Conservation (phyloP, 768 basidiomycete species). For the Tylopilus felleus region DNA sequence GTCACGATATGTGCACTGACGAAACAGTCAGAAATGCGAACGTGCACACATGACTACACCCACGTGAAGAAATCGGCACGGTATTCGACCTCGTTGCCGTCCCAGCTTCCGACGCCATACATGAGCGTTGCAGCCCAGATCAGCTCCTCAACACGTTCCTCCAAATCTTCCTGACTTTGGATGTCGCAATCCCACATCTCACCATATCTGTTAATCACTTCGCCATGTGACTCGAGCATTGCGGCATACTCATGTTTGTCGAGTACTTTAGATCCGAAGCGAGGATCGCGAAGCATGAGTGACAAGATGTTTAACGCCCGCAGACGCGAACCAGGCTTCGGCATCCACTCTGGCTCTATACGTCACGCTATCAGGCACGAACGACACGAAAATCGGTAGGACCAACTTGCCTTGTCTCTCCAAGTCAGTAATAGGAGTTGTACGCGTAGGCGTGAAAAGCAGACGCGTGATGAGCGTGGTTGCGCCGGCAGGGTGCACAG, state of each 20-base stretch:
- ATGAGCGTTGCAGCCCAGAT: constrained; percentile 54
- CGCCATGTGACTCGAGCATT: constrained; percentile 36
- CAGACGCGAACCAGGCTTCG: constrained; percentile 32
- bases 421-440: constrained; percentile 18
- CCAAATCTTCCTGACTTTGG: constrained; percentile 36
- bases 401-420: constrained; percentile 17
- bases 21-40: constrained; percentile 1
- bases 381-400: background rate
- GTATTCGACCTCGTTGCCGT: constrained; percentile 36
- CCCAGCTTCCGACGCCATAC: constrained; percentile 59
- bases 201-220: constrained; percentile 42
- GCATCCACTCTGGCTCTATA: constrained; percentile 25
- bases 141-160: constrained; percentile 59
- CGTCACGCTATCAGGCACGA: background rate
- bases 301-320: constrained; percentile 52
- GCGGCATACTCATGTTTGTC: constrained; percentile 36
- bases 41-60: constrained; percentile 23
- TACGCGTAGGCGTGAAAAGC: constrained; percentile 24
- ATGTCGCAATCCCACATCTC: constrained; percentile 45
- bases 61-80: constrained; percentile 67
- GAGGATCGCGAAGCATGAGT: constrained; percentile 50
- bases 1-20: constrained; percentile 68
- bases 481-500: constrained; percentile 43
- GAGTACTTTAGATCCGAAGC: constrained; percentile 28
- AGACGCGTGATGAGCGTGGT: constrained; percentile 36